Conservation (phyloP, 164 flowering plant species). For the Chloranthus sessilifolius region DNA sequence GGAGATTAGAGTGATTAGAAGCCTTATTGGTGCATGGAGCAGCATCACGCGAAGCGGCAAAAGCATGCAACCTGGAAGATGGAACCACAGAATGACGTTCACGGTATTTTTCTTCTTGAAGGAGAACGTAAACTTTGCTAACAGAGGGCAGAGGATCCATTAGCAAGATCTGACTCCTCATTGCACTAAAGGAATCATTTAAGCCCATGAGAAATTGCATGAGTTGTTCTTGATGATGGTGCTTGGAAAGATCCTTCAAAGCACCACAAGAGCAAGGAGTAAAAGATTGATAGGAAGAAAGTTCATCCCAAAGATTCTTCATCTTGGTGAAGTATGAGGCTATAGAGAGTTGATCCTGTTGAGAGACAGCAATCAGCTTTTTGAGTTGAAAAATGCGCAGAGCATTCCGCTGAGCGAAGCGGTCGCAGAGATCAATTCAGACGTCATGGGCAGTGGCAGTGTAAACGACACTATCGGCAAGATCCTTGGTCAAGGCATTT, state of each 20-base stretch:
- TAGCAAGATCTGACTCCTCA: conserved; percentile 2
- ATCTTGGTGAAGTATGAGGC: conserved; percentile 1
- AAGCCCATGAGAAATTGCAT: conserved; percentile 9
- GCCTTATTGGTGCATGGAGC: background rate
- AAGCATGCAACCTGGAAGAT: too few species aligned
- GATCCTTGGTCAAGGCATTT: background rate
- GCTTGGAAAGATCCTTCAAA: background rate
- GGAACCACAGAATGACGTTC: background rate
- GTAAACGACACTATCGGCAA: background rate
- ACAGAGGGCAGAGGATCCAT: background rate
- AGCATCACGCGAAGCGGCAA: too few species aligned
- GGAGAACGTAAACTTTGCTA: background rate
- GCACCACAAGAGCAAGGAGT: background rate
- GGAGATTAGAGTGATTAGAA: background rate
- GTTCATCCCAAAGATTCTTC: conserved; percentile 5
- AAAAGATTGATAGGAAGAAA: background rate
- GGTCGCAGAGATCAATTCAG: background rate
- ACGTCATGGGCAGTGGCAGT: background rate
- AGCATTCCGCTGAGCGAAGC: conserved; percentile 4
- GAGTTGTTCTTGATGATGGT: background rate
- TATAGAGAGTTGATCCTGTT: background rate
- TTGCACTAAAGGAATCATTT: background rate
- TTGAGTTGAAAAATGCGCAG: background rate
- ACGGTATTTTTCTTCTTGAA: conserved; percentile 6
- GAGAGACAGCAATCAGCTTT: background rate